phyloP scores from a whole-genome alignment of 371 early-diverging fungal species.

The Syncephalastrum contaminatum region DNA sequence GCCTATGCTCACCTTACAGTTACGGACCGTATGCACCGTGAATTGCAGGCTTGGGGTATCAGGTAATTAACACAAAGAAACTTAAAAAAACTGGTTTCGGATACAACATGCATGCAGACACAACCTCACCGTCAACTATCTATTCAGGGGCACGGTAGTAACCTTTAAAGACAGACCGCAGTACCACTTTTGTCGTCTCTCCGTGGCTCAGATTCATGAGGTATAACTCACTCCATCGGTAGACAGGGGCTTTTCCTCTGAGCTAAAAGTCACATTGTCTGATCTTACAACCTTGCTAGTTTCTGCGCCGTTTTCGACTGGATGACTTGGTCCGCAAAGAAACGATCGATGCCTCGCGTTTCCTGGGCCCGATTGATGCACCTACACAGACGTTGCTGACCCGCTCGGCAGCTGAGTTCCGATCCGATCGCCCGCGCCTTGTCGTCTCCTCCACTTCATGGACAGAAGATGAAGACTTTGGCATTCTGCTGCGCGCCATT shows the following conservation, averaged over 20 bases:
- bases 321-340: constrained; percentile 42
- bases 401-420: constrained; percentile 27
- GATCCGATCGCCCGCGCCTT: constrained; percentile 63
- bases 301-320: constrained; percentile 34
- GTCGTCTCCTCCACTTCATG: constrained; percentile 92
- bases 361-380: constrained; percentile 23
- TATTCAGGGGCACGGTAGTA: constrained; percentile 21
- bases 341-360: constrained; percentile 20
- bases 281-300: constrained; percentile 15
- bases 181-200: constrained; percentile 61
- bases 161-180: constrained; percentile 79
- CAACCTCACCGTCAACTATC: too few species aligned
- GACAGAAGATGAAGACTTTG: constrained; percentile 96
- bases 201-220: constrained; percentile 55
- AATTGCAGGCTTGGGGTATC: constrained; percentile 66
- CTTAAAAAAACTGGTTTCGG: too few species aligned
- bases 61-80: constrained; percentile 20
- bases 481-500: constrained; percentile 73
- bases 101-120: too few species aligned
- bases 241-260: too few species aligned
- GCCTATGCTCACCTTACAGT: constrained; percentile 89
- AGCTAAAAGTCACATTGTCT: constrained; percentile 9
- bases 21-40: constrained; percentile 80
- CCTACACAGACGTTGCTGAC: constrained; percentile 43
- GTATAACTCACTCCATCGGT: constrained; percentile 25